These are phyloP conservation scores for Colletotrichum tabaci DNA, from an alignment of 2,329 filamentous ascomycete genomes.

Conservation along the genomic window DNA sequence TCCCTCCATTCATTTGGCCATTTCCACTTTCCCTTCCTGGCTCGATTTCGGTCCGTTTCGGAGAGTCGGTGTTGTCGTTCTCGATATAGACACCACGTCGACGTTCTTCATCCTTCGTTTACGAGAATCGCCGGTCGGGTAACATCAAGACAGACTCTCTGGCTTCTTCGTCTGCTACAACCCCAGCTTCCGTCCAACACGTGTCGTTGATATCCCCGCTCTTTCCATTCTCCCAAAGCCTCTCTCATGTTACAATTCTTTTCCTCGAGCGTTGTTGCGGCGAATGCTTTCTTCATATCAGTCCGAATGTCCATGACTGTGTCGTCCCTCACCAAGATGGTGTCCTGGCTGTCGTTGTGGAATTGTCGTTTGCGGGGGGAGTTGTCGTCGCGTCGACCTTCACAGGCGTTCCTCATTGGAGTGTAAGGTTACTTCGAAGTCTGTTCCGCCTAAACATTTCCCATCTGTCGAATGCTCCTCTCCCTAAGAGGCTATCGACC, in stretches of 20 bases:
- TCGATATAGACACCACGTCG: background rate
- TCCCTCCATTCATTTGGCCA: slow-evolving; percentile 18
- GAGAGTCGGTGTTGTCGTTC: slow-evolving; percentile 4
- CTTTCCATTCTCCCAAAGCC: background rate
- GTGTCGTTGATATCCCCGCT: background rate
- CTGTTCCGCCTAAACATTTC: background rate
- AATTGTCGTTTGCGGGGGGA: background rate
- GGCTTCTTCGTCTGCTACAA: background rate
- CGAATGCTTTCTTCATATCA: background rate
- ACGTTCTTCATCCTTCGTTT: background rate
- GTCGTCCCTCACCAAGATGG: no score
- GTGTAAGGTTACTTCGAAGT: slow-evolving; percentile 5
- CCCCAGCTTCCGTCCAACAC: background rate
- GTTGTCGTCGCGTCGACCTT: background rate
- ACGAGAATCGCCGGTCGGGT: background rate
- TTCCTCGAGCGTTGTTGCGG: background rate
- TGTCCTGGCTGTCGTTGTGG: background rate
- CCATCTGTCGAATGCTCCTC: background rate
- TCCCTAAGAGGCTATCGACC: background rate
- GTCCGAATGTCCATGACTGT: background rate
- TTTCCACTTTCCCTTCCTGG: background rate
- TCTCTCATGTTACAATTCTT: background rate
- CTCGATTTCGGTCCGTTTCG: background rate
- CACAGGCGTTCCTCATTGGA: background rate
- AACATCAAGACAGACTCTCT: background rate